These are phyloP conservation scores for Kodamaea hsintzibuensis DNA, from an alignment of 805 yeast genomes.

Conservation along the genomic window DNA sequence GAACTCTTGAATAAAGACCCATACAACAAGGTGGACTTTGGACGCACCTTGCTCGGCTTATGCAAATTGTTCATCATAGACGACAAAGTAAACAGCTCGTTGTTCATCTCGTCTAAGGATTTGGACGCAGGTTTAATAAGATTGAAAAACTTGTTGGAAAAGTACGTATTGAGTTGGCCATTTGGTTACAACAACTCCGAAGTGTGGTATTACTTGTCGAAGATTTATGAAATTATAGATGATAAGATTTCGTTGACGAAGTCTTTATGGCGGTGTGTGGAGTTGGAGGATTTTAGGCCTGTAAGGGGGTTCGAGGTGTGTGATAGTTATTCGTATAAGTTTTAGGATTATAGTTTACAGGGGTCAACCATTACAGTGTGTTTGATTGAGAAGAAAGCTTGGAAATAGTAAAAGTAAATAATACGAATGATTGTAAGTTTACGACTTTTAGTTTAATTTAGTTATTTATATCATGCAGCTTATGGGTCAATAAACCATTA, in stretches of 20 bases:
- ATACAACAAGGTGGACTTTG: constrained; percentile 37
- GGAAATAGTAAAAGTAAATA: no score
- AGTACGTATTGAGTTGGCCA: constrained; percentile 38
- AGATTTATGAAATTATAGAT: constrained; percentile 59
- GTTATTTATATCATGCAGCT: no score
- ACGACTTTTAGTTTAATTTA: no score
- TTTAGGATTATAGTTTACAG: neutral
- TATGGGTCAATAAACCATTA: no score
- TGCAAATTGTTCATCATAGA: constrained; percentile 50
- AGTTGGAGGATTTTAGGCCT: constrained; percentile 61
- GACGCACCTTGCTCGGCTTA: constrained; percentile 56
- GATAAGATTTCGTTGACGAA: constrained; percentile 49
- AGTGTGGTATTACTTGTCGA: constrained; percentile 67
- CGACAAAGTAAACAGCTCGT: constrained; percentile 28
- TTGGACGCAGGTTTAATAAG: constrained; percentile 61
- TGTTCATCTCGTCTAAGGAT: constrained; percentile 58
- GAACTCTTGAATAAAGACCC: constrained; percentile 35
- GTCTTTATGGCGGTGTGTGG: constrained; percentile 63
- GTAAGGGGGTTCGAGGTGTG: constrained; percentile 43
- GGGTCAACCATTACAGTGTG: no score
- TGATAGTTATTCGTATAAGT: constrained; percentile 22
- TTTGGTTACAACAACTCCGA: constrained; percentile 49
- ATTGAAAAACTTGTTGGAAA: constrained; percentile 47
- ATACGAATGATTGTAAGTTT: no score
- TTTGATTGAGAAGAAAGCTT: no score